Conservation (phyloP, 1,284 basidiomycete genomes). For the Agroathelia rolfsii region DNA sequence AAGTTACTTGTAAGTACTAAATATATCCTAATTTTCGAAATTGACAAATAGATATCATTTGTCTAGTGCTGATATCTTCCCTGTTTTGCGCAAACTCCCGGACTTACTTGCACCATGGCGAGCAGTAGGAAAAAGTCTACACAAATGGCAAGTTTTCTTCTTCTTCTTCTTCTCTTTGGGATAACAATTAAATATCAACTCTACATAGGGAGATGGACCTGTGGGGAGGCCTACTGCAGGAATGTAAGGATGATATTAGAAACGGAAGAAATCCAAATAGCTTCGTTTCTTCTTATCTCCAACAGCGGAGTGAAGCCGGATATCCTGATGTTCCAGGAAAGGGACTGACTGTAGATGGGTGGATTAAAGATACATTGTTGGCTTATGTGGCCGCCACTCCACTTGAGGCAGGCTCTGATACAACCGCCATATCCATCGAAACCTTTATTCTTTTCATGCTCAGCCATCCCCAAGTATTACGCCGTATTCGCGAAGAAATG, state of each 20-base stretch:
- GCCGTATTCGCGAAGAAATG: slow-evolving; percentile 16
- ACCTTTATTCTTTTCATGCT: slow-evolving; percentile 18
- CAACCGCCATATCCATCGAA: slow-evolving; percentile 17
- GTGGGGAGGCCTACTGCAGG: slow-evolving; percentile 18
- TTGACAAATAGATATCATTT: not conserved
- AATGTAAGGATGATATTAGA: slow-evolving; percentile 11
- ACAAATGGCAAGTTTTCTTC: slow-evolving; percentile 15
- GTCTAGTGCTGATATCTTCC: slow-evolving; percentile 20
- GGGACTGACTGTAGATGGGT: slow-evolving; percentile 17
- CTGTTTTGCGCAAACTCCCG: slow-evolving; percentile 19
- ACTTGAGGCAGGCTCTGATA: slow-evolving; percentile 19
- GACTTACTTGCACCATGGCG: slow-evolving; percentile 20
- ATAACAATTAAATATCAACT: too few species aligned
- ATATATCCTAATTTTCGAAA: not conserved
- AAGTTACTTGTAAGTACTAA: slow-evolving; percentile 16
- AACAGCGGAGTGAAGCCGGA: slow-evolving; percentile 17
- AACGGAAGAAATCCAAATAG: slow-evolving; percentile 1
- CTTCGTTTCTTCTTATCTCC: slow-evolving; percentile 17
- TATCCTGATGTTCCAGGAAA: slow-evolving; percentile 16
- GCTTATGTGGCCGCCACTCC: slow-evolving; percentile 18
- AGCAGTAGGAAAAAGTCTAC: slow-evolving; percentile 16
- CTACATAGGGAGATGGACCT: slow-evolving; percentile 18
- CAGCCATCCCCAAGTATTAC: slow-evolving; percentile 14
- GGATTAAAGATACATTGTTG: slow-evolving; percentile 21
- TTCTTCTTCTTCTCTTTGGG: not conserved